Percentiles rank a stretch among this genome's conserved stretches.
Evolutionary conservation across 257 asterid species (phyloP).

Genomic region (Solanum gandarillasii): DNA sequence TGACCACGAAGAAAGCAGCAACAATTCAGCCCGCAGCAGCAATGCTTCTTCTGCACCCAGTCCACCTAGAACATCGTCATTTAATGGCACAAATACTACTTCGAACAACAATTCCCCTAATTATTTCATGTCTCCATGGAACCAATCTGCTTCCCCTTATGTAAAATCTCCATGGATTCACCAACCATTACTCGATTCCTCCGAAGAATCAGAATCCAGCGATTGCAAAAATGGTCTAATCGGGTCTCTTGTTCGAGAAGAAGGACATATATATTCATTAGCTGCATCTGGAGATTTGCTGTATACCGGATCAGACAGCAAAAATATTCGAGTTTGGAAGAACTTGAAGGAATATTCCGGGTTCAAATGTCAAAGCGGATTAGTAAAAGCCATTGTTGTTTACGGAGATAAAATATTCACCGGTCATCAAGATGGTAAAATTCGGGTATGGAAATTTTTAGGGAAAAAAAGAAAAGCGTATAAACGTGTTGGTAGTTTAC

Average conservation of each 20-base stretch:
- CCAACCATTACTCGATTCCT: constrained; percentile 9
- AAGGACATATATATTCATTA: constrained; percentile 67
- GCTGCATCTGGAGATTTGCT: constrained; percentile 51
- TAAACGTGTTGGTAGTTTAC: constrained; percentile 60
- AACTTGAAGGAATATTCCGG: constrained; percentile 53
- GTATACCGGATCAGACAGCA: constrained; percentile 83
- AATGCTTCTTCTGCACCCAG: constrained; percentile 17
- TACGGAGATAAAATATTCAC: constrained; percentile 46
- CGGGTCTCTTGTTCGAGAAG: constrained; percentile 58
- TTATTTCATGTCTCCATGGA: constrained; percentile 63
- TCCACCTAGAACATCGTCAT: not conserved
- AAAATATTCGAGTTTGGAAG: constrained; percentile 75
- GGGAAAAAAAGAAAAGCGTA: constrained; percentile 22
- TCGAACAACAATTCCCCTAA: constrained; percentile 25
- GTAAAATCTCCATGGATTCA: constrained; percentile 71
- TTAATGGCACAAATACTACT: not conserved
- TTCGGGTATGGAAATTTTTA: constrained; percentile 60
- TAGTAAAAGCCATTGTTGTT: constrained; percentile 69
- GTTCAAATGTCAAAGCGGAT: constrained; percentile 69
- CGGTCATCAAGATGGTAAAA: constrained; percentile 85
- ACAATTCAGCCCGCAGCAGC: constrained; percentile 22
- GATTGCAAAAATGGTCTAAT: constrained; percentile 20
- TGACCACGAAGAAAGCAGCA: constrained; percentile 11
- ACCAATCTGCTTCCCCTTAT: constrained; percentile 57
- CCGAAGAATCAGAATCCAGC: not conserved